Percentiles rank a stretch among this genome's conserved stretches.
Conservation (phyloP, 108 stramenopile genomes). For the Epithemia pelagica region DNA sequence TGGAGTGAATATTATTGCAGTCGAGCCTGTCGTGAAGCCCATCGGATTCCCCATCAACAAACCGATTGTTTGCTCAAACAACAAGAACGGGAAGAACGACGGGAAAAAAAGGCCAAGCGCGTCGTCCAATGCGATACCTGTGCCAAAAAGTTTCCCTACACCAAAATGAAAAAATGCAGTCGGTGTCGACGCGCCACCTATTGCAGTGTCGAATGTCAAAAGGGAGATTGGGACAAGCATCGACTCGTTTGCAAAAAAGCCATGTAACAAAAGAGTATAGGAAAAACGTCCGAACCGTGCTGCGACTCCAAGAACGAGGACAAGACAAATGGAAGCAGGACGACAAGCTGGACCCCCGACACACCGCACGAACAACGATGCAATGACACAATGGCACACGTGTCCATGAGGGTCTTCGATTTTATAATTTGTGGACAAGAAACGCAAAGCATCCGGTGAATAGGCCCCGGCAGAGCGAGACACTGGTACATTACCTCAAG, state of each 20-base stretch:
- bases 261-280: not conserved
- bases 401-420: no score
- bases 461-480: no score
- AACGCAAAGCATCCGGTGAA: no score
- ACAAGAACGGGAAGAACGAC: constrained; percentile 27
- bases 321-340: not conserved
- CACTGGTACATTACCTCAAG: no score
- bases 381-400: no score
- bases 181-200: constrained; percentile 39
- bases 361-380: no score
- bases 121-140: constrained; percentile 36
- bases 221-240: constrained; percentile 25
- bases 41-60: constrained; percentile 11
- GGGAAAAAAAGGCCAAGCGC: constrained; percentile 23
- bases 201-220: constrained; percentile 43
- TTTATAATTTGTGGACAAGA: no score
- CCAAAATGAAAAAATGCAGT: constrained; percentile 45
- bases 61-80: constrained; percentile 17
- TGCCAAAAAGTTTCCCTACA: constrained; percentile 22
- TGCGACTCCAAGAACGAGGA: no score
- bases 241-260: not conserved
- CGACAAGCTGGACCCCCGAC: no score
- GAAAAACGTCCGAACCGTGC: no score
- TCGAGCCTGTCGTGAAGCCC: constrained; percentile 21
- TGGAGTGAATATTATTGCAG: constrained; percentile 34